Evolutionary conservation across 495 filamentous ascomycete species (phyloP), one percentile per base, ranked within the genome.

Genomic region (Trypethelium eluteriae): DNA sequence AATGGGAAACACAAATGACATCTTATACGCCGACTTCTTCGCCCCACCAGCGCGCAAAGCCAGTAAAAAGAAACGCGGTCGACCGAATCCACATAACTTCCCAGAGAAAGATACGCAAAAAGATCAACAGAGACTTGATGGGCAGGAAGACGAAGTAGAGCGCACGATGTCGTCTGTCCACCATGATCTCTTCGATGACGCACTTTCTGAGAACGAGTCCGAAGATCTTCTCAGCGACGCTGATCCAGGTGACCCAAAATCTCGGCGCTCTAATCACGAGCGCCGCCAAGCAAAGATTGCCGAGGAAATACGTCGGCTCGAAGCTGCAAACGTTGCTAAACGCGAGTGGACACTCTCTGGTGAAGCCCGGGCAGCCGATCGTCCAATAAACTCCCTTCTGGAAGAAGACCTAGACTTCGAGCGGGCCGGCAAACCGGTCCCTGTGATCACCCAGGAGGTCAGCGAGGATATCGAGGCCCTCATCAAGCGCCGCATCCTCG

Each of bases 401-500:
- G 95, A 97, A 74, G 88, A 98, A 76, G 92, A 97, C 68, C 82
- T 98, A 14, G 94, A 98, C 64, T 98, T 97, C 71, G 94, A 98
- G 75, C 85, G 94, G 62, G 85, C 89, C n/a, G 95, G 94, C 67
- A 98, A 97, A 75, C 94, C 94, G 0, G 88, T 96, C 0, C 91
- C 93, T 3, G 89, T 97, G 39, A 91, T 96, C 70, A 98, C 95
- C 0, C 87, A 89, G n/a, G 93, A 97, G 74, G 84, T 95, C 11
- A 93, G 86, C 53, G 93, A 96, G 75, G 88, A 88, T 64, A 95
- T 98, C 64, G 94, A 98, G 75, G 91, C 89, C 16, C 84, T 98
- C 63, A 91, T 98, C 77, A 98, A 98, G 75, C 87, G 91, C 39
- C 90, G 95, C 36, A 96, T 98, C 71, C 78, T 98, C 25, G 89